Evolutionary conservation across 441 rosid genomes (phyloP).

Genomic region (Adansonia grandidieri): DNA sequence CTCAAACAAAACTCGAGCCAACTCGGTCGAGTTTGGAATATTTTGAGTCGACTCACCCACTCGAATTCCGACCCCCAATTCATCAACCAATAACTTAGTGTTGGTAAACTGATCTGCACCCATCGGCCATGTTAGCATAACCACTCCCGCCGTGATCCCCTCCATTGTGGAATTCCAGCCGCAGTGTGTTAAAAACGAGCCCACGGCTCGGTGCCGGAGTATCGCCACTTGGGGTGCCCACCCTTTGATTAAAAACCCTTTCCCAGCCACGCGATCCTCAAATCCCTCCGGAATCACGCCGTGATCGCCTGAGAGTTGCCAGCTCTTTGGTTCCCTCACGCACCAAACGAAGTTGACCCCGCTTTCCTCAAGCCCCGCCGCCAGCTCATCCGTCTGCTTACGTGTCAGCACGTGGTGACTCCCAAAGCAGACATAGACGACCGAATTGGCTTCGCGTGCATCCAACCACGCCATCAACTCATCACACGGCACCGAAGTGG

Average conservation of each 20-base stretch:
- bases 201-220: slow-evolving; percentile 45
- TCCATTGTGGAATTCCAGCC: slow-evolving; percentile 65
- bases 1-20: slow-evolving; percentile 35
- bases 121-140: slow-evolving; percentile 61
- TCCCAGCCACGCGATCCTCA: slow-evolving; percentile 45
- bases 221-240: slow-evolving; percentile 60
- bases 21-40: slow-evolving; percentile 43
- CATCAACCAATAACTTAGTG: slow-evolving; percentile 50
- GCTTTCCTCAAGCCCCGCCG: slow-evolving; percentile 48
- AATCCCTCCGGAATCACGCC: slow-evolving; percentile 41
- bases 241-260: slow-evolving; percentile 47
- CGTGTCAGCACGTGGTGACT: slow-evolving; percentile 45
- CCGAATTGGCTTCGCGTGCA: slow-evolving; percentile 39
- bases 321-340: slow-evolving; percentile 34
- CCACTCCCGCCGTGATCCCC: slow-evolving; percentile 43
- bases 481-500: slow-evolving; percentile 29
- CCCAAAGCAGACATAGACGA: slow-evolving; percentile 59
- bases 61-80: slow-evolving; percentile 44
- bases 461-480: slow-evolving; percentile 51
- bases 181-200: slow-evolving; percentile 53
- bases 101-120: slow-evolving; percentile 57
- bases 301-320: slow-evolving; percentile 10
- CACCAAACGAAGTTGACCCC: slow-evolving; percentile 52
- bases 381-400: slow-evolving; percentile 45
- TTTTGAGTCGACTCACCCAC: slow-evolving; percentile 49